Evolutionary conservation across 495 filamentous ascomycete genomes (phyloP).

Genomic region (Geoglossum glabrum): DNA sequence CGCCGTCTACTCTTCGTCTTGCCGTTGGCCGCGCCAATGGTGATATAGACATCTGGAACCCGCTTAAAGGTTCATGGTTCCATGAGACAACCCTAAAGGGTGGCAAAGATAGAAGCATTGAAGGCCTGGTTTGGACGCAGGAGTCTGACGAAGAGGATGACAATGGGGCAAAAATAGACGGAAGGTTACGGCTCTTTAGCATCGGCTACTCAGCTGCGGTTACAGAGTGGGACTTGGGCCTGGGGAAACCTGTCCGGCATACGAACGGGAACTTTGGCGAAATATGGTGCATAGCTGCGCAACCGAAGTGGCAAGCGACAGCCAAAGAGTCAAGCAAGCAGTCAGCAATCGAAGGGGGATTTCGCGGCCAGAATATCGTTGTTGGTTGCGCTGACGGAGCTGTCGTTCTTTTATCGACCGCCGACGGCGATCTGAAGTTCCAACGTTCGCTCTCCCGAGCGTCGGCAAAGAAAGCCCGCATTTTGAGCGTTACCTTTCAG

Average conservation of each 20-base stretch:
- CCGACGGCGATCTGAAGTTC: slow-evolving; percentile 57
- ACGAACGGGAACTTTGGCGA: slow-evolving; percentile 86
- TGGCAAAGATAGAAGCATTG: slow-evolving; percentile 69
- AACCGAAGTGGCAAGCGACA: slow-evolving; percentile 35
- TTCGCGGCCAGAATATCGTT: slow-evolving; percentile 45
- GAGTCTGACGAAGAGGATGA: slow-evolving; percentile 52
- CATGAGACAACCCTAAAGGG: slow-evolving; percentile 75
- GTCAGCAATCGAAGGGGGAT: slow-evolving; percentile 23
- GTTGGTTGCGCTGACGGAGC: slow-evolving; percentile 86
- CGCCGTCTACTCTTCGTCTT: slow-evolving; percentile 42
- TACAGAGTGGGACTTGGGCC: slow-evolving; percentile 84
- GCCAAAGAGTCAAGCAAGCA: slow-evolving; percentile 15
- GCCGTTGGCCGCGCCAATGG: slow-evolving; percentile 88
- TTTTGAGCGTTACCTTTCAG: slow-evolving; percentile 79
- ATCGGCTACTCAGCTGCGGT: slow-evolving; percentile 83
- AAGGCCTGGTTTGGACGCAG: slow-evolving; percentile 82
- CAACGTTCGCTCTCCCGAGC: slow-evolving; percentile 46
- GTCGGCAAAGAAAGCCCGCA: slow-evolving; percentile 60
- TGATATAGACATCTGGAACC: slow-evolving; percentile 98
- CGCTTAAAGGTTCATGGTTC: slow-evolving; percentile 62
- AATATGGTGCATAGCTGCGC: slow-evolving; percentile 89
- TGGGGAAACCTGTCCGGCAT: slow-evolving; percentile 52
- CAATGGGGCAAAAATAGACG: slow-evolving; percentile 38
- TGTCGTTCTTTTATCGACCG: slow-evolving; percentile 67
- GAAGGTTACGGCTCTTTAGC: slow-evolving; percentile 76